Evolutionary conservation across 768 basidiomycete species (phyloP).

Genomic region (Piloderma croceum): DNA sequence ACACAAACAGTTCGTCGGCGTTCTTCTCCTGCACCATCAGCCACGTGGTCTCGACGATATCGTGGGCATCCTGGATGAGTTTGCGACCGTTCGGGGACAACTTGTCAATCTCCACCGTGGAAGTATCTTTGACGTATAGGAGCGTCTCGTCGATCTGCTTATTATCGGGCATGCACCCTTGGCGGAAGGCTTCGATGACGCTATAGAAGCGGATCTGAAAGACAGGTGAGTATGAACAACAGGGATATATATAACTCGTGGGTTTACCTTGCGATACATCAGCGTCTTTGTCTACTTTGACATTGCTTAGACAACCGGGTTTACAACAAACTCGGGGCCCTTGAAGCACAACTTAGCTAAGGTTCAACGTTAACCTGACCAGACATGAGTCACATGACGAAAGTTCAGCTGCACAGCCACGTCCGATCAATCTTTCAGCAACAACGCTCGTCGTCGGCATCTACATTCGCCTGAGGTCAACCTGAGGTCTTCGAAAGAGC

Average conservation of each 20-base stretch:
- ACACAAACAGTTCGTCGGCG: conserved; percentile 81
- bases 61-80: conserved; percentile 69
- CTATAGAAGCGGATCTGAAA: conserved; percentile 68
- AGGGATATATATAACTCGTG: not conserved
- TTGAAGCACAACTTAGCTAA: no score
- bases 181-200: conserved; percentile 73
- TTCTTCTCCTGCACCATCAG: conserved; percentile 81
- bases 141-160: conserved; percentile 72
- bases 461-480: no score
- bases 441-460: no score
- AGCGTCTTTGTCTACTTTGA: conserved; percentile 50
- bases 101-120: conserved; percentile 56
- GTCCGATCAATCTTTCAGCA: no score
- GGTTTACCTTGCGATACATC: conserved; percentile 73
- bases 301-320: no score
- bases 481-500: no score
- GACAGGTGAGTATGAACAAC: conserved; percentile 1
- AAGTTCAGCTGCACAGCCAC: no score
- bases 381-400: no score
- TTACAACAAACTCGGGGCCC: no score
- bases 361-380: no score
- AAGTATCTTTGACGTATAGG: conserved; percentile 52
- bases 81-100: conserved; percentile 74
- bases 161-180: conserved; percentile 77
- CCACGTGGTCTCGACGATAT: conserved; percentile 72